These are phyloP conservation scores for Beauveria sp. DNA, from an alignment of 2,329 filamentous ascomycete genomes.

Conservation along the genomic window DNA sequence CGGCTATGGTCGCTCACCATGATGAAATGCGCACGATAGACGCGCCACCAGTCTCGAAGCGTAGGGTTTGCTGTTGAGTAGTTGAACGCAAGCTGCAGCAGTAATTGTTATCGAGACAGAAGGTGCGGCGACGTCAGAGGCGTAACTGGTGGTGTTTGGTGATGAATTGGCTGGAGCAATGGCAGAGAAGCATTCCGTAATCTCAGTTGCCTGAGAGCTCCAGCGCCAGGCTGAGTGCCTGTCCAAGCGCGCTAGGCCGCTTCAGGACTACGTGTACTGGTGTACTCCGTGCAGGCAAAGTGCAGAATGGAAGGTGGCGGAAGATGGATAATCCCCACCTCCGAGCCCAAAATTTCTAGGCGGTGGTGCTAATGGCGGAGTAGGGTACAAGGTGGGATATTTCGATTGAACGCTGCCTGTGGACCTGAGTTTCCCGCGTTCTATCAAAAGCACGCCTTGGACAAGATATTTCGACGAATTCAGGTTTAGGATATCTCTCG, in stretches of 20 bases:
- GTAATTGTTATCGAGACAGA: neutral
- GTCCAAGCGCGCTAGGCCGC: conserved; percentile 18
- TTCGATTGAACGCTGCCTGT: conserved; percentile 23
- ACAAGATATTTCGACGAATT: conserved; percentile 2
- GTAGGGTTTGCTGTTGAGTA: neutral
- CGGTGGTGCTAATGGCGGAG: conserved; percentile 23
- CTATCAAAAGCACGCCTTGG: conserved; percentile 20
- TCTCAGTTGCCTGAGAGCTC: conserved; percentile 33
- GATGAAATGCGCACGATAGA: conserved; percentile 26
- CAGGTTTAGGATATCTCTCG: conserved; percentile 29
- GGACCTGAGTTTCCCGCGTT: conserved; percentile 22
- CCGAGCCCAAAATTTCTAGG: conserved; percentile 35
- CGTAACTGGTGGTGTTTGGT: conserved; percentile 17
- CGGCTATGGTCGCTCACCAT: conserved; percentile 31
- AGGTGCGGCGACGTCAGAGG: neutral
- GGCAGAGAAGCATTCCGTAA: conserved; percentile 33
- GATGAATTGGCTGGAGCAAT: conserved; percentile 24
- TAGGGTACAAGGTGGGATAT: conserved; percentile 36
- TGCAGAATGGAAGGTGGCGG: conserved; percentile 22
- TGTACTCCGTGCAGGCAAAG: conserved; percentile 11
- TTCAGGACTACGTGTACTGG: conserved; percentile 14
- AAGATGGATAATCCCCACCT: conserved; percentile 30
- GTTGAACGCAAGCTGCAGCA: neutral
- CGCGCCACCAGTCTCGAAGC: conserved; percentile 14
- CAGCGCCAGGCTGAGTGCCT: conserved; percentile 20